Base-by-base conservation (phyloP, 768 basidiomycete genomes). In the Steccherinum ochraceum region DNA sequence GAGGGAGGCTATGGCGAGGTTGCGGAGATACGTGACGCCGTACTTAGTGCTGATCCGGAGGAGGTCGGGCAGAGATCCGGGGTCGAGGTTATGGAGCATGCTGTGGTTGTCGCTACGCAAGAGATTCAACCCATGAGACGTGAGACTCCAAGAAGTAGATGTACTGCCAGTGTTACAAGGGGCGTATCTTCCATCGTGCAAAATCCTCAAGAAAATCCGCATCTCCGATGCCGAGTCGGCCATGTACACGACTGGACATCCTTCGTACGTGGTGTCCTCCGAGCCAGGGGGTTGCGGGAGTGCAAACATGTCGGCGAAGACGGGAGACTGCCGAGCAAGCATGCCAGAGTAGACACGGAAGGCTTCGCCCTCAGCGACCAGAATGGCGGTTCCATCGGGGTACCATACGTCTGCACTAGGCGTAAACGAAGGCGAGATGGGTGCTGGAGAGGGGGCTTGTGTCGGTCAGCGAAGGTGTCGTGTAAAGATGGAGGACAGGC, bases 291-390 rank as follows among this genome's bases (percentile, higher is more conserved):
- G 45, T 10, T 39, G 16, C 4, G 48, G 48, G 3, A 49, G 48
- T 24, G n/a, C 18, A 12, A 49, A 35, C 30, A 49, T 27, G 48
- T 18, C 21, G 3, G 19, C 21, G 23, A 49, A 49, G 4, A 49
- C 48, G 12, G 12, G 13, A 7, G 48, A 49, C 20, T 35, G 5
- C 16, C 16, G 4, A 5, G 48, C 48, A 3, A 49, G 35, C 4
- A 49, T 40, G 35, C 45, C 45, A 5, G 7, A 24, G 45, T 46
- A 46, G 12, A 46, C 45, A 18, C 45, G 45, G 23, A 46, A 46
- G 10, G 26, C 5, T 10, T 12, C 26, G 13, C 5, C 7, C 23
- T 24, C 45, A 10, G 45, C 45, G 13, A 24, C 23, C 23, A 46
- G 23, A 4, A 46, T 25, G 7, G 26, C 45, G 7, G 7, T 46